Evolutionary conservation across 371 early-diverging fungal species (phyloP).

Genomic region (Dinochytrium kinnereticum): DNA sequence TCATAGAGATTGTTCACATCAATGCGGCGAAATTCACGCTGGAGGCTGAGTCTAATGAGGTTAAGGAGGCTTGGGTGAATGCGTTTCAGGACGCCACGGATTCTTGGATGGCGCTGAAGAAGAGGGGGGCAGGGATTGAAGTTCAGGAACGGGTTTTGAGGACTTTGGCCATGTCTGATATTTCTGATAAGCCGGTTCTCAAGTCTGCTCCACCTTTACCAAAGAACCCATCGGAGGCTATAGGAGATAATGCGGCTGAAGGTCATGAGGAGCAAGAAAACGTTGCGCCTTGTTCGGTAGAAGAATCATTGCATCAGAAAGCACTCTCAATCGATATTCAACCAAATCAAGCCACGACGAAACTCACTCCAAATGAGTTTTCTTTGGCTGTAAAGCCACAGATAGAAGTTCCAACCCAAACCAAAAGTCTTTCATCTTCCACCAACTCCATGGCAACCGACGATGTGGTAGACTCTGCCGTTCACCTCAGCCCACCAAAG

Average conservation of each 20-base stretch:
- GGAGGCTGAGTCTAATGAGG: constrained; percentile 24
- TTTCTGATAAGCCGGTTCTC: neutral
- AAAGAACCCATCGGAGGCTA: neutral
- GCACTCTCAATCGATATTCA: too few species aligned
- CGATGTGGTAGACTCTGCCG: neutral
- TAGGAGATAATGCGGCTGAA: neutral
- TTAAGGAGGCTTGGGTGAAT: constrained; percentile 45
- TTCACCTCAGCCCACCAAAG: neutral
- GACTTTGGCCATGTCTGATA: neutral
- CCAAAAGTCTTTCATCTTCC: neutral
- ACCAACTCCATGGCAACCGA: neutral
- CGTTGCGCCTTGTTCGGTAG: neutral
- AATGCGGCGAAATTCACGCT: constrained; percentile 34
- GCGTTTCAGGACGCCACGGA: constrained; percentile 44
- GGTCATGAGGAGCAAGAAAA: neutral
- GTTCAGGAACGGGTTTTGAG: constrained; percentile 15
- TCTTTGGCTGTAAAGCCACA: neutral
- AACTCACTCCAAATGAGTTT: neutral
- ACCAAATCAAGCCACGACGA: neutral
- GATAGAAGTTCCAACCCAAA: neutral
- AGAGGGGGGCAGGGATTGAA: constrained; percentile 16
- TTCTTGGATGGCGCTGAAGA: constrained; percentile 37
- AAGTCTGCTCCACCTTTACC: neutral
- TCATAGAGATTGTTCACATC: constrained; percentile 51
- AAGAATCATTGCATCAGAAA: neutral